Percentiles rank a stretch among this genome's conserved stretches.
Evolutionary conservation across 495 filamentous ascomycete genomes (phyloP).

Genomic region (Penicilliopsis zonata): DNA sequence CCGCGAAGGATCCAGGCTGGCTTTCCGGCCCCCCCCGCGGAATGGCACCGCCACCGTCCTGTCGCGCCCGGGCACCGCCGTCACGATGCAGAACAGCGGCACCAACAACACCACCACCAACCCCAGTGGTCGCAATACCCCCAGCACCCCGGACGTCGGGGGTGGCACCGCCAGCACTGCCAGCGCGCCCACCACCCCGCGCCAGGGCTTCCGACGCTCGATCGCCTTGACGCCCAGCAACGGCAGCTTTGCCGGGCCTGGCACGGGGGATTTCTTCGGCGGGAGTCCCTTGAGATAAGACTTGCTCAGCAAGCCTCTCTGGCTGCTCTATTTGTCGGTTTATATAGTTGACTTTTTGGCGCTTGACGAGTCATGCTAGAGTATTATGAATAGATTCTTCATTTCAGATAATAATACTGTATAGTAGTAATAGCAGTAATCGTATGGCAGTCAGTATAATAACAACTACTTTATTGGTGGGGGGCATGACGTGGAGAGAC

Average conservation of each 20-base stretch:
- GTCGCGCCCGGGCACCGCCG: constrained; percentile 32
- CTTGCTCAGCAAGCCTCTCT: too few relatives aligned
- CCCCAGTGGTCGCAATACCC: constrained; percentile 34
- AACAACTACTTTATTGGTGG: too few relatives aligned
- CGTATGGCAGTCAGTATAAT: too few relatives aligned
- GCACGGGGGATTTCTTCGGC: constrained; percentile 28
- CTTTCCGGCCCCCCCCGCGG: constrained; percentile 59
- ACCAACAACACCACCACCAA: constrained; percentile 32
- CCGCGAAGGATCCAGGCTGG: constrained; percentile 51
- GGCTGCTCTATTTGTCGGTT: too few relatives aligned
- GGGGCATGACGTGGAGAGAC: too few relatives aligned
- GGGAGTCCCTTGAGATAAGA: constrained; percentile 31
- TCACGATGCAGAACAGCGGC: constrained; percentile 30
- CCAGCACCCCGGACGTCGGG: constrained; percentile 22
- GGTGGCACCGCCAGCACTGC: too few relatives aligned
- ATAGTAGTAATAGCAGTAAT: too few relatives aligned
- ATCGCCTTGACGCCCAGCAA: constrained; percentile 36
- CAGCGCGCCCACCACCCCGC: constrained; percentile 31
- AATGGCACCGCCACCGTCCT: constrained; percentile 23
- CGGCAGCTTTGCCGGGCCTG: constrained; percentile 30
- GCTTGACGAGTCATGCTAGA: too few relatives aligned
- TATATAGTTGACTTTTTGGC: too few relatives aligned
- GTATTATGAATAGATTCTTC: too few relatives aligned
- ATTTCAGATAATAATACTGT: too few relatives aligned
- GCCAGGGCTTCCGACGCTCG: constrained; percentile 33